phyloP scores from a whole-genome alignment of 2,329 filamentous ascomycete genomes.

The Bisporella sp. region DNA sequence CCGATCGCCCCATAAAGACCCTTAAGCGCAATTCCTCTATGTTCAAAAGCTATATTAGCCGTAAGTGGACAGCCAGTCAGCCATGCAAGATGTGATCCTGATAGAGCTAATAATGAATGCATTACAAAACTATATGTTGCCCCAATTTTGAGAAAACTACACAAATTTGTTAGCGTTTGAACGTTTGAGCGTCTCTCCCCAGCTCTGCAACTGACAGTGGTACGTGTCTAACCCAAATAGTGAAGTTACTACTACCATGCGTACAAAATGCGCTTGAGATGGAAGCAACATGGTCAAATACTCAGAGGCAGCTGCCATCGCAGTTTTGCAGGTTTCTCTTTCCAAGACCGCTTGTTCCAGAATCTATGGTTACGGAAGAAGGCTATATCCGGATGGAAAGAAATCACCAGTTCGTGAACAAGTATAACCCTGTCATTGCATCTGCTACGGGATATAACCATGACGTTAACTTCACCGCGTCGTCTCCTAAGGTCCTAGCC shows the following conservation, averaged over 20 bases:
- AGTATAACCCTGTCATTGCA: no score
- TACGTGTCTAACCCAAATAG: conserved; percentile 87
- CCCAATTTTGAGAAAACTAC: conserved; percentile 74
- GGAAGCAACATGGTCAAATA: conserved; percentile 82
- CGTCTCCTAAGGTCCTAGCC: no score
- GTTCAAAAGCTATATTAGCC: conserved; percentile 81
- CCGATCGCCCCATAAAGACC: conserved; percentile 84
- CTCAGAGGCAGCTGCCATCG: no score
- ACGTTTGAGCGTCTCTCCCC: conserved; percentile 5
- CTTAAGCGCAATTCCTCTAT: conserved; percentile 77
- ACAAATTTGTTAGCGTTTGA: conserved; percentile 25
- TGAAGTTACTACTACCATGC: conserved; percentile 74
- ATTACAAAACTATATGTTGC: conserved; percentile 82
- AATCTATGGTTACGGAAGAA: no score
- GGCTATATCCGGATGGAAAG: no score
- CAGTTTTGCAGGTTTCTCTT: no score
- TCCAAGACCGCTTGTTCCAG: no score
- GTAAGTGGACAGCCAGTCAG: conserved; percentile 80
- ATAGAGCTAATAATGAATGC: conserved; percentile 86
- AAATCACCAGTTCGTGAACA: no score
- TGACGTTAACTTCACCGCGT: no score
- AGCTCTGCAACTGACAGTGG: conserved; percentile 62
- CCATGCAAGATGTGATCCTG: conserved; percentile 90
- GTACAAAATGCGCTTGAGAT: conserved; percentile 77
- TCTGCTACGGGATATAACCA: no score